These are phyloP conservation scores for Schizonepeta tenuifolia DNA, from an alignment of 257 asterid species.

Conservation along the genomic window DNA sequence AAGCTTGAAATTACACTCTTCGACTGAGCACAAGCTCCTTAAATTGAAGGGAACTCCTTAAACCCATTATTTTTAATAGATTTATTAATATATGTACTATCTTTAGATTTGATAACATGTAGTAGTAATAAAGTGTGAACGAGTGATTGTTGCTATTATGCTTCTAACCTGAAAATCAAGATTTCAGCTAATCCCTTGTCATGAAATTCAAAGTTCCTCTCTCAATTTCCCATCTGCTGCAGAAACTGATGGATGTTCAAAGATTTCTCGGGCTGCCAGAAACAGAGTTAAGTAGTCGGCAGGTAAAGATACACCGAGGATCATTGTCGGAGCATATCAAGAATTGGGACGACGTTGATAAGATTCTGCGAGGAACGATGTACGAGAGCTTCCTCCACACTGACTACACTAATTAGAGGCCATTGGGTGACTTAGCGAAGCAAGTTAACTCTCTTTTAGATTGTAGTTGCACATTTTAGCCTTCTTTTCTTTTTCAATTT, in stretches of 20 bases:
- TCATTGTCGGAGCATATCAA: slow-evolving; percentile 63
- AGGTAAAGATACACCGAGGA: slow-evolving; percentile 92
- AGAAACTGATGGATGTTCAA: slow-evolving; percentile 78
- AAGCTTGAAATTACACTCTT: too few relatives aligned
- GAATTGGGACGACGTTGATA: slow-evolving; percentile 81
- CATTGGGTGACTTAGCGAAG: neutral
- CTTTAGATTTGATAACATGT: too few relatives aligned
- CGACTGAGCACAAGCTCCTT: too few relatives aligned
- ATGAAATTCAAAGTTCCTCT: slow-evolving; percentile 11
- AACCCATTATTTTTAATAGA: neutral
- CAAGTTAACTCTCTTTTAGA: neutral
- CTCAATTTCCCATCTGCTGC: slow-evolving; percentile 24
- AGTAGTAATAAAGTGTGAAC: neutral
- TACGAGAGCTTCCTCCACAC: slow-evolving; percentile 69
- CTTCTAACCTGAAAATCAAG: neutral
- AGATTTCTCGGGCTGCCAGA: slow-evolving; percentile 70
- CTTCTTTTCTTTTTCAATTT: neutral
- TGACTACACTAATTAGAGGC: slow-evolving; percentile 51
- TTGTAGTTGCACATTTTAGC: neutral
- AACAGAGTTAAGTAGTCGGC: slow-evolving; percentile 72
- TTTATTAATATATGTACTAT: too few relatives aligned
- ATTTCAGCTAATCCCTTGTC: neutral
- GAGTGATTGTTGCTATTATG: neutral
- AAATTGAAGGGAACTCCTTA: too few relatives aligned
- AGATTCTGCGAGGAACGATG: slow-evolving; percentile 66